A percentile compares a stretch with the other conserved stretches of the same genome.
Conservation (phyloP, 1,139 yeast genomes). For the Eremothecium gossypii region DNA sequence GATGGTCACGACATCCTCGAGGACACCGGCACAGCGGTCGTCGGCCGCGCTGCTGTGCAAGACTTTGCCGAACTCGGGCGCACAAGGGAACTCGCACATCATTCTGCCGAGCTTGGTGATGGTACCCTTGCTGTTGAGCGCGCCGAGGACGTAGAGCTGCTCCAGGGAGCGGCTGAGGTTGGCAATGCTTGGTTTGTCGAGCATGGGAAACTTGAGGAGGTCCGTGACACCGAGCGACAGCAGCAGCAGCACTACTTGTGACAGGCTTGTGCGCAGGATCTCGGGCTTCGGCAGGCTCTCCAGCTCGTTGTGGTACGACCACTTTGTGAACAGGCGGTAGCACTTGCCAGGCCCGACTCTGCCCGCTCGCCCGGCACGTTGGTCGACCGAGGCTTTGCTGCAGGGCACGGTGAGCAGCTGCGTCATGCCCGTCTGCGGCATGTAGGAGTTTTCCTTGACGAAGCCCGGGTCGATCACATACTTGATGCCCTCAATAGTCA, state of each 20-base stretch:
- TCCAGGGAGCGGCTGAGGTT: slow-evolving; percentile 71
- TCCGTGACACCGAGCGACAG: slow-evolving; percentile 78
- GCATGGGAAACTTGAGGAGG: slow-evolving; percentile 70
- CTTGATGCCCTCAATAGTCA: slow-evolving; percentile 85
- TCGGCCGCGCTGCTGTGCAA: slow-evolving; percentile 50
- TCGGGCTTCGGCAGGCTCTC: slow-evolving; percentile 82
- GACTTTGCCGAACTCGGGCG: slow-evolving; percentile 79
- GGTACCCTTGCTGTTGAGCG: slow-evolving; percentile 69
- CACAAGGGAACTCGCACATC: slow-evolving; percentile 91
- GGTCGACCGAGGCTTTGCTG: slow-evolving; percentile 92
- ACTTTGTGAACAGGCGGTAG: slow-evolving; percentile 76
- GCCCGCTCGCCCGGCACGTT: slow-evolving; percentile 96
- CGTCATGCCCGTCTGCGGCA: slow-evolving; percentile 82
- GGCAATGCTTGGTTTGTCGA: slow-evolving; percentile 76
- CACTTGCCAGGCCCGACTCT: slow-evolving; percentile 96
- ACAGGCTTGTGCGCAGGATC: slow-evolving; percentile 70
- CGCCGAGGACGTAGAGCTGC: slow-evolving; percentile 75
- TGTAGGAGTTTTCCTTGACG: slow-evolving; percentile 79
- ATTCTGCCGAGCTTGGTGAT: slow-evolving; percentile 71
- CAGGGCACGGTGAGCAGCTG: slow-evolving; percentile 77
- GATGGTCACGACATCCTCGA: slow-evolving; percentile 57
- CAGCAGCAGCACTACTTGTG: slow-evolving; percentile 63
- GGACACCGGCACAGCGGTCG: slow-evolving; percentile 39
- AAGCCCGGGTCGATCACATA: slow-evolving; percentile 90
- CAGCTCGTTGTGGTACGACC: slow-evolving; percentile 73